These are phyloP conservation scores for Juglanconis sp. DNA, from an alignment of 2,329 filamentous ascomycete species.

Conservation along the genomic window DNA sequence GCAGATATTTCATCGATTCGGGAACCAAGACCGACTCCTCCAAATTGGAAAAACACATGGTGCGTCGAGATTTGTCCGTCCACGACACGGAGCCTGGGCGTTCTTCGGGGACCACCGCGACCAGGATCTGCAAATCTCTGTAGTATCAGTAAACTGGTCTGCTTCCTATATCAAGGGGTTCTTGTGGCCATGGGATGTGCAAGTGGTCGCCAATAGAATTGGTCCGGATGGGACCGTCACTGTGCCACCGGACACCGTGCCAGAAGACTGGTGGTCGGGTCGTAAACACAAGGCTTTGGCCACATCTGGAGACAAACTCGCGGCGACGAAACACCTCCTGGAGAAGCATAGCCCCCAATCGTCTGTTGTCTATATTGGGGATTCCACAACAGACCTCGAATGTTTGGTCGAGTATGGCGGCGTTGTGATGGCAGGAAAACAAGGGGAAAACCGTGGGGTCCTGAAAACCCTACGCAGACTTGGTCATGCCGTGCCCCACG, in stretches of 20 bases:
- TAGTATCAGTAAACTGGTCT: constrained; percentile 46
- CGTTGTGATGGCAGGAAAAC: constrained; percentile 43
- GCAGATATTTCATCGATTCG: constrained; percentile 27
- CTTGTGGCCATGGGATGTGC: constrained; percentile 29
- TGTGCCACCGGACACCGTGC: background rate
- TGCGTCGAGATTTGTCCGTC: background rate
- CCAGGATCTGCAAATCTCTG: constrained; percentile 4
- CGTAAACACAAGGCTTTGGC: background rate
- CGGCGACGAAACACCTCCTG: constrained; percentile 28
- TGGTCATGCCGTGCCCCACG: constrained; percentile 36
- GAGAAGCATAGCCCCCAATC: constrained; percentile 25
- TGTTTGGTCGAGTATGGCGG: constrained; percentile 46
- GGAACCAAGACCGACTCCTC: constrained; percentile 31
- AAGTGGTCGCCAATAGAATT: constrained; percentile 44
- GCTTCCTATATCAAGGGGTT: constrained; percentile 26
- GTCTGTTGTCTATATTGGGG: constrained; percentile 49
- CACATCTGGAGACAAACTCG: constrained; percentile 39
- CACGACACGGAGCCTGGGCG: constrained; percentile 31
- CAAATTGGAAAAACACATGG: constrained; percentile 30
- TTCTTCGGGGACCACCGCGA: constrained; percentile 32
- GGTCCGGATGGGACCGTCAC: constrained; percentile 12
- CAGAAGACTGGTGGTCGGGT: constrained; percentile 27
- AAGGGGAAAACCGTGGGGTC: constrained; percentile 32
- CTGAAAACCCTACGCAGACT: constrained; percentile 33
- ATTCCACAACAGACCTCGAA: constrained; percentile 55